Percentiles rank a stretch among this genome's conserved stretches.
Evolutionary conservation across 345 rosid species (phyloP).

Genomic region (Salix koriyanagi): DNA sequence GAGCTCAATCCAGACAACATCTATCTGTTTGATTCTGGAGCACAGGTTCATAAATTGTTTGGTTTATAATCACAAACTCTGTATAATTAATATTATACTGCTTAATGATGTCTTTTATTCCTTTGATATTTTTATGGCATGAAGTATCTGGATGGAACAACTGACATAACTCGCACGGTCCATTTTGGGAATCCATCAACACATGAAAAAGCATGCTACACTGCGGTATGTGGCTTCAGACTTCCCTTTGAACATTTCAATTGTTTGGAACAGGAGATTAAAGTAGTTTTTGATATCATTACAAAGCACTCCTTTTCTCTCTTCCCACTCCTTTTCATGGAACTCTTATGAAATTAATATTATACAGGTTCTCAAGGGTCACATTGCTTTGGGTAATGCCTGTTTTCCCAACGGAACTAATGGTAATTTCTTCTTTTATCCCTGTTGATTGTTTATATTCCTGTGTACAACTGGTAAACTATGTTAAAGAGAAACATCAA

Average conservation of each 20-base stretch:
- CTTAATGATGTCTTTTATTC: constrained; percentile 3
- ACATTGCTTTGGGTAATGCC: constrained; percentile 79
- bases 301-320: background rate
- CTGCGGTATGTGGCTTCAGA: constrained; percentile 49
- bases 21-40: constrained; percentile 94
- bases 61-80: background rate
- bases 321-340: background rate
- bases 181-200: constrained; percentile 94
- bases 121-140: constrained; percentile 23
- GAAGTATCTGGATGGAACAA: constrained; percentile 95
- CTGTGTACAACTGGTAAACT: background rate
- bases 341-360: background rate
- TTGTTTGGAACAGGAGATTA: no score
- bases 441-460: background rate
- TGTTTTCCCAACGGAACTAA: constrained; percentile 86
- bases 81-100: background rate
- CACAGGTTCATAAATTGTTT: constrained; percentile 54
- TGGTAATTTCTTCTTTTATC: constrained; percentile 41
- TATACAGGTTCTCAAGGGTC: constrained; percentile 88
- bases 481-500: background rate
- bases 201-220: constrained; percentile 84
- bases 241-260: background rate
- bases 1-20: constrained; percentile 79
- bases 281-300: no score
- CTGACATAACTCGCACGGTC: constrained; percentile 91